Percentiles rank a stretch among this genome's conserved stretches.
Evolutionary conservation across 2,329 filamentous ascomycete genomes (phyloP).

Genomic region (Pseudogymnoascus sp.): DNA sequence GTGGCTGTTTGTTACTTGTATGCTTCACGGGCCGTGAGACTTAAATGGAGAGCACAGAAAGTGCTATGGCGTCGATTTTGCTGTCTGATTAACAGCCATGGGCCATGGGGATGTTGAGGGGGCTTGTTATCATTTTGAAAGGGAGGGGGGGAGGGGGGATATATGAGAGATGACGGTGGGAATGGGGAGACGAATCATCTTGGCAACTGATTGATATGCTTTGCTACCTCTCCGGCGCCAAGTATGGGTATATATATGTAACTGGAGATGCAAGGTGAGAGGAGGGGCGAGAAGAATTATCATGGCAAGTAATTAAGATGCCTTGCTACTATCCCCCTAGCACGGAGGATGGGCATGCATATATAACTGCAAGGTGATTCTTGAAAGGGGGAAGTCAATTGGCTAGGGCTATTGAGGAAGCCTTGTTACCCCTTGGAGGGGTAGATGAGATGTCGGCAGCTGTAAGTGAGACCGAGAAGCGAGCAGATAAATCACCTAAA

Average conservation of each 20-base stretch:
- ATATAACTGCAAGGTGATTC: background rate
- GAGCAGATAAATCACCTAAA: background rate
- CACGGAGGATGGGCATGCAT: background rate
- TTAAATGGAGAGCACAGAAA: background rate
- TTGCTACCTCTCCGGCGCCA: background rate
- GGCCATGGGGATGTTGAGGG: background rate
- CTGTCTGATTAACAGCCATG: background rate
- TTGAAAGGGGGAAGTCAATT: background rate
- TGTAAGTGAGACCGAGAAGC: background rate
- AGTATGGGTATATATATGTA: background rate
- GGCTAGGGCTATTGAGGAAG: too few species aligned
- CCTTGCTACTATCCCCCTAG: background rate
- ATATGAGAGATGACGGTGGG: background rate
- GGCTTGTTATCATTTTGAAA: background rate
- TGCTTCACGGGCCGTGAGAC: background rate
- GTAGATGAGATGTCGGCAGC: background rate
- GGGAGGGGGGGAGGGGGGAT: background rate
- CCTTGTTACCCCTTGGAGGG: background rate
- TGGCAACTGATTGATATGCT: background rate
- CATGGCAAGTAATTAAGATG: background rate
- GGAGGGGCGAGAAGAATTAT: background rate
- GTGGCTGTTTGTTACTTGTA: background rate
- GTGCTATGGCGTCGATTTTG: background rate
- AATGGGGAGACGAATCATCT: background rate
- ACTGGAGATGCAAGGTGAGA: background rate